Base-by-base conservation (phyloP, 2,329 filamentous ascomycete species). In the Pestalotiopsis sp. region DNA sequence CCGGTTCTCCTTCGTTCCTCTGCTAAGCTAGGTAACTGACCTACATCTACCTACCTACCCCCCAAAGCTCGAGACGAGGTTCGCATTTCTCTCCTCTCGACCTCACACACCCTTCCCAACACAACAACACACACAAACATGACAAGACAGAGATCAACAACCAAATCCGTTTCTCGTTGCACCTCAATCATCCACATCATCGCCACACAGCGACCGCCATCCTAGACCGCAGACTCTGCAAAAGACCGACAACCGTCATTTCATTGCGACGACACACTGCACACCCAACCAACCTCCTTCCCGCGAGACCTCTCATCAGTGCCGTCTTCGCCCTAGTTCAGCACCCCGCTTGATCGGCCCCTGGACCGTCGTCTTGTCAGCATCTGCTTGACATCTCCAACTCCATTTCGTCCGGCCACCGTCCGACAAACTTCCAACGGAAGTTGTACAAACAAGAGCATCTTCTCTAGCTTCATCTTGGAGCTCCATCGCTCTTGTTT, bases 61-160 rank as follows among this genome's bases (percentile, higher is more conserved):
- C 27, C 17, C 27, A 62, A 52, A 52, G 45, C 17, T 52, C 45
- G 45, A 52, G 45, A 52, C 27, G 14, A 38, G 59, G 59, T 59
- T 20, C 31, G 31, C 31, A 36, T 36, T 36, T 27, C 59, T 36
- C 63, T 56, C 57, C 23, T 57, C 62, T 63, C 20, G 20, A 41
- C 63, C 23, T 57, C 49, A 38, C 61, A 31, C 36, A 25, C 11
- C 11, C 41, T 31, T 39, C 61, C 69, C 69, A 61, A 69, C 71
- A 70, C 70, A 71, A 74, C 69, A 74, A 74, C 70, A 72, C 70
- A 69, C 72, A 75, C 69, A 75, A 74, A 74, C 73, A 76, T 75
- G 74, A 74, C 65, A 70, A 71, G 68, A 69, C 67, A 63, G 64
- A 61, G 61, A 64, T 62, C 66, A 65, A 67, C 25, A 68, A 63